Base-by-base conservation (phyloP, 164 flowering plant species). In the Magnolia sinica region DNA sequence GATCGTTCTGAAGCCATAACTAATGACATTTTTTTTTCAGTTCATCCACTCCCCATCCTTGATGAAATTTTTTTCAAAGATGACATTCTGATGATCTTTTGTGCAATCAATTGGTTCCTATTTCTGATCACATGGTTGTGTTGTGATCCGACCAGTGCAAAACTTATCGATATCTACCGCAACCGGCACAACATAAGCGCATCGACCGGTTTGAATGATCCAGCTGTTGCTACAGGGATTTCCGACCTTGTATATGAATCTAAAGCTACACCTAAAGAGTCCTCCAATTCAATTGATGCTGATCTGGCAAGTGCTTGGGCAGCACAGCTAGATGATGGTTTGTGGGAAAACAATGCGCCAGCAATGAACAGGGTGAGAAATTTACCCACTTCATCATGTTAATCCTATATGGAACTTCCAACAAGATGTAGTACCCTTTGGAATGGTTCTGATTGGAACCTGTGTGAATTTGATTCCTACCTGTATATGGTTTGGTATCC, bases 291-390 rank as follows among this genome's bases (percentile, higher is more conserved):
- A 55, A 91, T 91, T 76, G 94, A 91, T 88, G 90, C 90, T 86
- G 98, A 96, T 81, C 91, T 96, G 14, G 93, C 92, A 61, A 96
- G 92, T 88, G 94, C 92, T 20, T 96, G 99, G 99, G 98, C 98
- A 50, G 85, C 95, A 68, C 90, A 86, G 82, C 93, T 94, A 73
- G 99, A 94, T 88, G 97, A 94, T 90, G 93, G 91, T 52, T 75
- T 89, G 80, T 84, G 86, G 89, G 93, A 91, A 78, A 90, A 81
- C 69, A 94, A 86, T 84, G 97, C 93, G 49, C 97, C 97, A 37
- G 99, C 98, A 72, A 89, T 96, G 97, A 88, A 79, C 81, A 89
- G 97, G 90, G 99, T 96, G 82, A 80, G 88, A 76, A 68, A 64
- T 50, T 59, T 79, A 20, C 18, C 19, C 1, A 3, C 59, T 7